Evolutionary conservation across 116 monocot species (phyloP).

Genomic region (Trichopus zeylanicus): DNA sequence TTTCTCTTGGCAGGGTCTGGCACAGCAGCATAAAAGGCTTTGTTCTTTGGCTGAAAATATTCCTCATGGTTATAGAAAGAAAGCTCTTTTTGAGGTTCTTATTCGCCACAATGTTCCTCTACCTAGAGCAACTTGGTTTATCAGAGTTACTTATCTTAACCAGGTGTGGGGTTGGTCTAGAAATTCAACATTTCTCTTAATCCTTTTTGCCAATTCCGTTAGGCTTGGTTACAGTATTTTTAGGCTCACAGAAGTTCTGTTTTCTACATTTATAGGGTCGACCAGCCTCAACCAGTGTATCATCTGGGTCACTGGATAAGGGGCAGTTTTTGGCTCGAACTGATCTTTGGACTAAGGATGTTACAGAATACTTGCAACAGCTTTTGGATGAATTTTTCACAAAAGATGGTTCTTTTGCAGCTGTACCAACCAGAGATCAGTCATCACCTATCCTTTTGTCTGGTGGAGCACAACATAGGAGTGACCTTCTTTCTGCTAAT

Average conservation of each 20-base stretch:
- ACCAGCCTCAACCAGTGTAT: conserved; percentile 25
- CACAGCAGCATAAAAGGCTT: conserved; percentile 71
- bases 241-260: neutral
- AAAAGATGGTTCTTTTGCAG: conserved; percentile 59
- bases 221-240: no score
- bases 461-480: conserved; percentile 30
- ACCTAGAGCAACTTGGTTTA: conserved; percentile 90
- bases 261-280: conserved; percentile 38
- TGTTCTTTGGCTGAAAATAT: conserved; percentile 86
- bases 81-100: conserved; percentile 86
- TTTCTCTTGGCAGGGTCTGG: conserved; percentile 55
- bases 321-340: conserved; percentile 56
- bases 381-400: conserved; percentile 73
- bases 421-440: conserved; percentile 34
- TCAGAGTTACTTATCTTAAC: conserved; percentile 96
- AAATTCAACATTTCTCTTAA: neutral
- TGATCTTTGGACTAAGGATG: conserved; percentile 87
- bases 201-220: no score
- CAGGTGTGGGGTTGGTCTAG: conserved; percentile 42
- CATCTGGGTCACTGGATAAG: conserved; percentile 68
- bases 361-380: conserved; percentile 77
- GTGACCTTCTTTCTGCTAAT: conserved; percentile 24
- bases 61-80: conserved; percentile 94
- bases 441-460: conserved; percentile 31
- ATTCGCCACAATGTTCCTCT: conserved; percentile 90